These are phyloP conservation scores for Lentinula sp. DNA, from an alignment of 768 basidiomycete genomes.

Conservation along the genomic window DNA sequence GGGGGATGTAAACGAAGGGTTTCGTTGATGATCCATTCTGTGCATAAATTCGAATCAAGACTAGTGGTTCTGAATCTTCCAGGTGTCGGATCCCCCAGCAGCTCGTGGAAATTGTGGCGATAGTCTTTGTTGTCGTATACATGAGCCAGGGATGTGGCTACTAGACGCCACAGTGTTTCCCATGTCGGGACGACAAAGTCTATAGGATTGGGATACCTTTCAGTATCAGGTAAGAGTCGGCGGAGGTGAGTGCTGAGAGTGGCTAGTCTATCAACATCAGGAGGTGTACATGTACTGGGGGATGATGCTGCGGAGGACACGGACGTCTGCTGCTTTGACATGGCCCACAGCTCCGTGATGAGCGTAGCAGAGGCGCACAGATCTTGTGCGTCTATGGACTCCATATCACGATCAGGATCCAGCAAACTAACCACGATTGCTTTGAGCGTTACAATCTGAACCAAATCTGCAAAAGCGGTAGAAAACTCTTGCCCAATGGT, in stretches of 20 bases:
- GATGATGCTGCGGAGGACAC: not conserved
- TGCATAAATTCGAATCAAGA: not conserved
- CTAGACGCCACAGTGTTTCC: constrained; percentile 59
- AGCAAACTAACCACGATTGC: constrained; percentile 37
- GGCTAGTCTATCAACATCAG: constrained; percentile 14
- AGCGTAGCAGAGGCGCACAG: constrained; percentile 28
- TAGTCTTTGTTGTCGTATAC: constrained; percentile 20
- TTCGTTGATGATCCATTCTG: constrained; percentile 32
- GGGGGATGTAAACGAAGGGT: constrained; percentile 46
- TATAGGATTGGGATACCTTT: constrained; percentile 31
- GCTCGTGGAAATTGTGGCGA: constrained; percentile 24
- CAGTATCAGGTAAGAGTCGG: constrained; percentile 30
- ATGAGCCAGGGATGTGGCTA: constrained; percentile 37
- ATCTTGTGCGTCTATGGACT: constrained; percentile 22
- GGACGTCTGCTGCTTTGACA: constrained; percentile 27
- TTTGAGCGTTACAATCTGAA: constrained; percentile 39
- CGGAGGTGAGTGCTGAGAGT: constrained; percentile 24
- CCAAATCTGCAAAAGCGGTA: constrained; percentile 29
- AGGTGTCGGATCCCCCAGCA: constrained; percentile 24
- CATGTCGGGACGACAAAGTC: constrained; percentile 53
- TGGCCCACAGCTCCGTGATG: constrained; percentile 43
- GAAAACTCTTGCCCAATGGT: not conserved
- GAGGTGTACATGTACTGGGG: constrained; percentile 25
- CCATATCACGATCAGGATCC: constrained; percentile 19
- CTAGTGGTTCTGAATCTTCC: constrained; percentile 20